Evolutionary conservation across 2,329 filamentous ascomycete species (phyloP).

Genomic region (Aspergillus floridensis): DNA sequence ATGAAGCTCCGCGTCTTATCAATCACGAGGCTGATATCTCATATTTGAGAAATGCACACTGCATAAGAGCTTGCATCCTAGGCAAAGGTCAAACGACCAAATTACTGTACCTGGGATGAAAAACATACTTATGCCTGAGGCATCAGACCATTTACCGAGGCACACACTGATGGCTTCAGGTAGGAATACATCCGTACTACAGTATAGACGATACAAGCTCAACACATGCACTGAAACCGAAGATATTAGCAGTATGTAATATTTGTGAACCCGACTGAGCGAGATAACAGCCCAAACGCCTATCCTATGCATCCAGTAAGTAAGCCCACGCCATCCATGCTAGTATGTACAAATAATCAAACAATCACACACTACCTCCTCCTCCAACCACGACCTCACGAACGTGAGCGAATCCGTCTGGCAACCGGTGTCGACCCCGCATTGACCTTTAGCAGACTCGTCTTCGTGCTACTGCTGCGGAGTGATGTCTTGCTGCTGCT

Average conservation of each 20-base stretch:
- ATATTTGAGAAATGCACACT: too few species aligned
- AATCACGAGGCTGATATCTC: too few species aligned
- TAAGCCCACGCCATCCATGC: background rate
- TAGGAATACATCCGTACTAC: too few species aligned
- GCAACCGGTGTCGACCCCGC: slow-evolving; percentile 39
- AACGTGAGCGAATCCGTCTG: slow-evolving; percentile 31
- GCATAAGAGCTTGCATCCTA: too few species aligned
- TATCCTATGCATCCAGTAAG: background rate
- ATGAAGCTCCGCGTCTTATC: too few species aligned
- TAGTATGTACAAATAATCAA: background rate
- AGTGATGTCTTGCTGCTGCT: slow-evolving; percentile 17
- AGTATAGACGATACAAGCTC: too few species aligned
- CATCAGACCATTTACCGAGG: too few species aligned
- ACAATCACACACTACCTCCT: background rate
- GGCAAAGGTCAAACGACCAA: too few species aligned
- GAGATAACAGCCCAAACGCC: background rate
- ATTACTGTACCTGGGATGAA: too few species aligned
- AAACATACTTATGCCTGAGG: too few species aligned
- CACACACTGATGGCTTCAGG: too few species aligned
- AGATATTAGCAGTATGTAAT: background rate
- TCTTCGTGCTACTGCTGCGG: slow-evolving; percentile 22
- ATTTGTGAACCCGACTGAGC: background rate
- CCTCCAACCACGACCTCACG: slow-evolving; percentile 15
- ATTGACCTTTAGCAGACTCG: slow-evolving; percentile 30
- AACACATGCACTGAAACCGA: too few species aligned